These are phyloP conservation scores for Murraya paniculata DNA, from an alignment of 345 rosid species.

Conservation along the genomic window DNA sequence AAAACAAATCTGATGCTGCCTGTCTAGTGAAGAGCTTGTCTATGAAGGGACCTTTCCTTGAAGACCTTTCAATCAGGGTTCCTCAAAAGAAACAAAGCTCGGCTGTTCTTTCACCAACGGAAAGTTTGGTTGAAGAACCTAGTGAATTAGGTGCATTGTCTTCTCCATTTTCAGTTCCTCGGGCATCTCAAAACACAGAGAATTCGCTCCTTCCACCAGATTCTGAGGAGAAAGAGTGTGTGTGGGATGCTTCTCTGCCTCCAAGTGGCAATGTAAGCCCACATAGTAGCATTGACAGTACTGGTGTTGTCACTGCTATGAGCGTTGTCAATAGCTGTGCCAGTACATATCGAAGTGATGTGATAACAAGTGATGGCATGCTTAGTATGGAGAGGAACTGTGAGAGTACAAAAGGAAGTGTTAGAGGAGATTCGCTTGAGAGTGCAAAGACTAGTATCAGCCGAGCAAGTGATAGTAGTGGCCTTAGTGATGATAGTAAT, in stretches of 20 bases:
- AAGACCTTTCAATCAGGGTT: conserved; percentile 65
- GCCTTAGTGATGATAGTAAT: conserved; percentile 89
- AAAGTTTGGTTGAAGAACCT: conserved; percentile 68
- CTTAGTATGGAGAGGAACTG: conserved; percentile 62
- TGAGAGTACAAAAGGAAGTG: conserved; percentile 64
- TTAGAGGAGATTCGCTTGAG: conserved; percentile 76
- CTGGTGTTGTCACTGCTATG: conserved; percentile 70
- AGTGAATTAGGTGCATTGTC: conserved; percentile 36
- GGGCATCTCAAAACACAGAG: conserved; percentile 67
- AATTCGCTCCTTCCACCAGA: conserved; percentile 52
- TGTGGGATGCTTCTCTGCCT: conserved; percentile 96
- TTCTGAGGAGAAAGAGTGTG: conserved; percentile 85
- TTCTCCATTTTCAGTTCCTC: conserved; percentile 56
- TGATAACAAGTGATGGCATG: conserved; percentile 71
- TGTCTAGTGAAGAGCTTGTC: conserved; percentile 68
- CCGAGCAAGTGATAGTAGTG: conserved; percentile 81
- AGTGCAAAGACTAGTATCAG: conserved; percentile 82
- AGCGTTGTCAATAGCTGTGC: conserved; percentile 75
- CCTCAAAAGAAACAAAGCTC: conserved; percentile 59
- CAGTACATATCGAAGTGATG: conserved; percentile 60
- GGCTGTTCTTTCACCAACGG: conserved; percentile 55
- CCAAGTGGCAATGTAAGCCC: conserved; percentile 93
- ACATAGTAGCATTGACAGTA: conserved; percentile 75
- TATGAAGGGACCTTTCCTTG: conserved; percentile 69
- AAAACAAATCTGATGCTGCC: conserved; percentile 58